Conservation (phyloP, 306 rosid species). For the Amphicarpaea edgeworthii region DNA sequence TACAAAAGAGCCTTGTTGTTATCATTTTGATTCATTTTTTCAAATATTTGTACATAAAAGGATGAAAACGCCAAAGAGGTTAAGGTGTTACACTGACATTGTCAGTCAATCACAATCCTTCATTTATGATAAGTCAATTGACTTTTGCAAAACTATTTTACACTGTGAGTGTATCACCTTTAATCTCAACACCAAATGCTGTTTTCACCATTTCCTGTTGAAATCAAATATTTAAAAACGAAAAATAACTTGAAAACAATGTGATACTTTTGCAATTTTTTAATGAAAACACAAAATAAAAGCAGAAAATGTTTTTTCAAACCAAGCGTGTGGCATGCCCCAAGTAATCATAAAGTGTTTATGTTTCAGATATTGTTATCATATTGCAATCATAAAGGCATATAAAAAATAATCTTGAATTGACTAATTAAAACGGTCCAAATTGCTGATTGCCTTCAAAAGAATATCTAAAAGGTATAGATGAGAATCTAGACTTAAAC, state of each 20-base stretch:
- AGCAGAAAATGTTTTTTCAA: neutral
- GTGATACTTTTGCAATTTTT: neutral
- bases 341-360: constrained; percentile 7
- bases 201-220: neutral
- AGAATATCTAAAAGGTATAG: neutral
- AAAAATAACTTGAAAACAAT: neutral
- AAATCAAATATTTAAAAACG: neutral
- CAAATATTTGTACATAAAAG: neutral
- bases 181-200: too few species aligned
- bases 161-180: too few species aligned
- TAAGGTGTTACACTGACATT: too few species aligned
- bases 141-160: too few species aligned
- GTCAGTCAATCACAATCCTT: too few species aligned
- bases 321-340: neutral
- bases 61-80: neutral
- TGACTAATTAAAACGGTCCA: neutral
- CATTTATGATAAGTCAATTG: too few species aligned
- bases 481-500: constrained; percentile 26
- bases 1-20: neutral
- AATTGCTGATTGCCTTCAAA: constrained; percentile 17
- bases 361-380: neutral
- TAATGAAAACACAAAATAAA: neutral
- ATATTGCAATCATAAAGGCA: constrained; percentile 32
- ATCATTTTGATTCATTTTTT: neutral
- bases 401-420: neutral